Evolutionary conservation across 345 rosid species (phyloP).

Genomic region (Noccaea caerulescens): DNA sequence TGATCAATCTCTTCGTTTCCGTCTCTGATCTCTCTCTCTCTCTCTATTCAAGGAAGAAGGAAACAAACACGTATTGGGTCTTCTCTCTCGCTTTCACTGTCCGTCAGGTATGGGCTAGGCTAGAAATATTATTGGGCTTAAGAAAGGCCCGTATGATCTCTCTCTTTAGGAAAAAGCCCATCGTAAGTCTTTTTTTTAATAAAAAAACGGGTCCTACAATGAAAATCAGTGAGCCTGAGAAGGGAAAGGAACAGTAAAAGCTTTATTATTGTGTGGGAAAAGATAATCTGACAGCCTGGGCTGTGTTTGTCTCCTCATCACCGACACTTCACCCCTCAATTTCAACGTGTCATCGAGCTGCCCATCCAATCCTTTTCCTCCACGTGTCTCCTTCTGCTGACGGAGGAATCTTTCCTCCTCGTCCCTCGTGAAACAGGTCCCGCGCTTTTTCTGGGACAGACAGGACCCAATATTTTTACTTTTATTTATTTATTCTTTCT

Average conservation of each 20-base stretch:
- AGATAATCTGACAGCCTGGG: conserved; percentile 32
- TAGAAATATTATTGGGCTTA: neutral
- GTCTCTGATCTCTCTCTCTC: conserved; percentile 1
- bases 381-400: conserved; percentile 2
- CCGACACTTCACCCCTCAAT: conserved; percentile 35
- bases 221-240: no score
- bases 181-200: no score
- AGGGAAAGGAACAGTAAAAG: no score
- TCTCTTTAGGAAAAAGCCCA: no score
- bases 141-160: neutral
- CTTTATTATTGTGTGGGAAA: neutral
- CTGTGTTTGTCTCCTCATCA: conserved; percentile 18
- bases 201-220: no score
- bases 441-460: conserved; percentile 30
- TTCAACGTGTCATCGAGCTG: conserved; percentile 41
- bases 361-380: neutral
- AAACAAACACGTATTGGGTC: no score
- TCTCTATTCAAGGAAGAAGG: neutral
- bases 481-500: neutral
- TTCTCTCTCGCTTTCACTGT: neutral
- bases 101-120: conserved; percentile 21
- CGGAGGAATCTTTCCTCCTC: conserved; percentile 23
- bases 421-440: conserved; percentile 35
- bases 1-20: no score
- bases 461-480: no score